Percentiles rank a stretch among this genome's conserved stretches.
Conservation (phyloP, 176 grass and related monocot species). For the Paspalum notatum region DNA sequence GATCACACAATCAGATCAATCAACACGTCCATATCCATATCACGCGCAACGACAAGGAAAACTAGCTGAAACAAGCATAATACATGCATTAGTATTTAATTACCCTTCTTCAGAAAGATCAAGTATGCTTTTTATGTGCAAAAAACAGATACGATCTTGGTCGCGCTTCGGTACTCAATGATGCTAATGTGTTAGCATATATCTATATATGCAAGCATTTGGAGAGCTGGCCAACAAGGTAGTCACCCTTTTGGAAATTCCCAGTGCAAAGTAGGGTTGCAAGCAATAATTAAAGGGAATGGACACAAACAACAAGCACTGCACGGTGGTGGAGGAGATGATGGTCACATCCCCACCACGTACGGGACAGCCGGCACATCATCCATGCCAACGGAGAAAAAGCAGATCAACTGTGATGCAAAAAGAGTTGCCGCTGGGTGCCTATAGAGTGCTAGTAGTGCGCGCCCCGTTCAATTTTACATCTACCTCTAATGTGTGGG, state of each 20-base stretch:
- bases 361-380: slow-evolving; percentile 38
- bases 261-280: slow-evolving; percentile 51
- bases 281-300: slow-evolving; percentile 66
- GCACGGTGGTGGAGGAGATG: slow-evolving; percentile 59
- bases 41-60: background rate
- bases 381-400: slow-evolving; percentile 52
- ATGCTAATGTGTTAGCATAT: background rate
- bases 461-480: background rate
- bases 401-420: slow-evolving; percentile 8
- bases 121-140: background rate
- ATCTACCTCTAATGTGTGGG: background rate
- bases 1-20: slow-evolving; percentile 37
- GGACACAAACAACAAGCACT: slow-evolving; percentile 43
- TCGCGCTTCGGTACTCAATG: slow-evolving; percentile 21
- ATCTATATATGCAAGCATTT: background rate
- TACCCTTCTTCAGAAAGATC: background rate
- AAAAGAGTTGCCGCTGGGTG: background rate
- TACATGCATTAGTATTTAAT: background rate
- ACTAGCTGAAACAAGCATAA: background rate
- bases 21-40: background rate
- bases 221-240: slow-evolving; percentile 3
- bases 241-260: slow-evolving; percentile 48
- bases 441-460: background rate
- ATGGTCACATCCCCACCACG: slow-evolving; percentile 60
- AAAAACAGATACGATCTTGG: background rate